Percentiles rank a stretch among this genome's conserved stretches.
These are phyloP conservation scores for Aspergillus wentii DNA, from an alignment of 495 filamentous ascomycete genomes.

Conservation along the genomic window DNA sequence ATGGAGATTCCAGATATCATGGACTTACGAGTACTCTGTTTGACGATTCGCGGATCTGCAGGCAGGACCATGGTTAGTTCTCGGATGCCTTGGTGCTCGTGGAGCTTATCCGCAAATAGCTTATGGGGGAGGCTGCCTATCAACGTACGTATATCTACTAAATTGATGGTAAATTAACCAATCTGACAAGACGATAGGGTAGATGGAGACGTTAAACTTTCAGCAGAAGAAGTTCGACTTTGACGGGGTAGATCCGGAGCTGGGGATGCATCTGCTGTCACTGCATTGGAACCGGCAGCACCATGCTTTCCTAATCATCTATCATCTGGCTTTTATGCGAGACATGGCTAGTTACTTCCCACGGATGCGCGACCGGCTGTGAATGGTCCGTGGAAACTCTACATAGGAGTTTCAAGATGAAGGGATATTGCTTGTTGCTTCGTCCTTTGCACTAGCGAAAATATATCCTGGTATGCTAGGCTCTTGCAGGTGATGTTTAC, in stretches of 20 bases:
- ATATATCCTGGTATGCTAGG: no score
- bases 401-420: conserved; percentile 35
- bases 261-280: conserved; percentile 36
- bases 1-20: conserved; percentile 26
- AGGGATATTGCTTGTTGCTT: no score
- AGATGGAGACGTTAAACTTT: conserved; percentile 26
- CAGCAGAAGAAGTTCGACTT: conserved; percentile 28
- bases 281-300: conserved; percentile 38
- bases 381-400: no score
- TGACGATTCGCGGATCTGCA: conserved; percentile 15
- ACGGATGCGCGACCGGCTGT: no score
- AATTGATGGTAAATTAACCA: no score
- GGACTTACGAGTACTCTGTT: conserved; percentile 28
- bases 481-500: no score
- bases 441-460: no score
- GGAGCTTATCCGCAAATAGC: conserved; percentile 13
- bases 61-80: no score
- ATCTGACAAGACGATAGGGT: no score
- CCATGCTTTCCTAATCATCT: conserved; percentile 25
- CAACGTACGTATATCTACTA: no score
- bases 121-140: conserved; percentile 24
- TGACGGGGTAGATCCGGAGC: conserved; percentile 33
- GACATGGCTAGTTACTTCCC: conserved; percentile 29
- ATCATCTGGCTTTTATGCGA: conserved; percentile 32
- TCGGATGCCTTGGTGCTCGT: conserved; percentile 9